These are phyloP conservation scores for Aspergillus luchuensis DNA, from an alignment of 2,329 filamentous ascomycete genomes.

Conservation along the genomic window DNA sequence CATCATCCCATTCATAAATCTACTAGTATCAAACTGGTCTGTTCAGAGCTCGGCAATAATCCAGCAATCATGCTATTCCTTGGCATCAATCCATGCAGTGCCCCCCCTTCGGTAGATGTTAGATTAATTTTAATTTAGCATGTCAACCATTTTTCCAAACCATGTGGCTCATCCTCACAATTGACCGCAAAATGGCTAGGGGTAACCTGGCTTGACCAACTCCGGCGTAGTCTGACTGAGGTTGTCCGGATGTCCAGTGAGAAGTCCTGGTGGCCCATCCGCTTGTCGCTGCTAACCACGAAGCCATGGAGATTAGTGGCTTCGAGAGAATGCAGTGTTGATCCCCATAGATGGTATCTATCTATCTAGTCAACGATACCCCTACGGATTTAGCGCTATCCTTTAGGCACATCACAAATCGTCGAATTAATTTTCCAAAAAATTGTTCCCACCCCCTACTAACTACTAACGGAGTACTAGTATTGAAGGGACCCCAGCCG, in stretches of 20 bases:
- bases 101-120: neutral
- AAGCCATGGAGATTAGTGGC: constrained; percentile 5
- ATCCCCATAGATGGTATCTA: constrained; percentile 7
- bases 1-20: too few relatives aligned
- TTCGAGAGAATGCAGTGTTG: constrained; percentile 18
- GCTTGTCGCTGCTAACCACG: neutral
- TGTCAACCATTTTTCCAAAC: neutral
- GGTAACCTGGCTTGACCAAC: neutral
- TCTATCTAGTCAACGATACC: neutral
- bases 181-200: constrained; percentile 5
- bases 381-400: constrained; percentile 1
- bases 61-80: neutral
- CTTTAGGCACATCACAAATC: constrained; percentile 2
- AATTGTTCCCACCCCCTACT: neutral
- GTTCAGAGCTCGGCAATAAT: neutral
- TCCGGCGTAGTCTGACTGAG: neutral
- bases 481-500: too few relatives aligned
- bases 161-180: constrained; percentile 4
- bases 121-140: constrained; percentile 9
- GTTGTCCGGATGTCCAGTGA: neutral
- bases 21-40: too few relatives aligned
- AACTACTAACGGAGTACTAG: too few relatives aligned
- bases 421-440: neutral
- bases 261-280: neutral
- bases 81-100: neutral